Conservation (phyloP, 225 moss, liverwort and hornwort genomes). For the Anthoceros angustus region DNA sequence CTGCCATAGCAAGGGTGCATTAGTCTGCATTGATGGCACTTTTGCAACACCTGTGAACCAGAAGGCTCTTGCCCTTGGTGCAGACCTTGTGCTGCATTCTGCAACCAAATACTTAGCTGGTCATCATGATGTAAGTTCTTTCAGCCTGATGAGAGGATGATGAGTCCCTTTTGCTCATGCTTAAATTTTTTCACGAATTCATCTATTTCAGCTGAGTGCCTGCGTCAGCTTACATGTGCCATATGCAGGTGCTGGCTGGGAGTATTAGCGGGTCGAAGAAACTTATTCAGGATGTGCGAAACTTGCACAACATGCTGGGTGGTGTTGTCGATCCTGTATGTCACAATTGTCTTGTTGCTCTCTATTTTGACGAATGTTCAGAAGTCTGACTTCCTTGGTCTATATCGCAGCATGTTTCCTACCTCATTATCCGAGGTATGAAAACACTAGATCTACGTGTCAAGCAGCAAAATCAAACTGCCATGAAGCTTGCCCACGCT, state of each 20-base stretch:
- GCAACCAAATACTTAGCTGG: conserved; percentile 97
- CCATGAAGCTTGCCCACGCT: conserved; percentile 45
- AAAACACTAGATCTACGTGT: conserved; percentile 92
- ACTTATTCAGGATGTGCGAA: conserved; percentile 66
- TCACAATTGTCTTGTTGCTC: no score
- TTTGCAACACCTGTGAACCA: conserved; percentile 99
- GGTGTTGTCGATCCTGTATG: conserved; percentile 74
- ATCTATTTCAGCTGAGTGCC: no score
- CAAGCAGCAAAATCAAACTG: conserved; percentile 68
- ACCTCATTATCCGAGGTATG: conserved; percentile 84
- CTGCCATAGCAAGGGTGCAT: conserved; percentile 63
- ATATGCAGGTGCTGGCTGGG: conserved; percentile 71
- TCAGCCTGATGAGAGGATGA: no score
- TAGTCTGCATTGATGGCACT: conserved; percentile 96
- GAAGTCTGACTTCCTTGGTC: no score
- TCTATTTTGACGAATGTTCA: background rate
- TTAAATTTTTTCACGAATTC: no score
- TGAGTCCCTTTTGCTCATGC: no score
- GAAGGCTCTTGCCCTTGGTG: conserved; percentile 75
- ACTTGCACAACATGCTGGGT: conserved; percentile 83
- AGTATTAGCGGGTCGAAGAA: conserved; percentile 81
- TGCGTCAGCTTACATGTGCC: background rate
- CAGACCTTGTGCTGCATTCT: conserved; percentile 90
- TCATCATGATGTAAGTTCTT: conserved; percentile 73
- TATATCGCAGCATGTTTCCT: conserved; percentile 61